Conservation (phyloP, 2,329 filamentous ascomycete species). For the Dactylellina sp. region DNA sequence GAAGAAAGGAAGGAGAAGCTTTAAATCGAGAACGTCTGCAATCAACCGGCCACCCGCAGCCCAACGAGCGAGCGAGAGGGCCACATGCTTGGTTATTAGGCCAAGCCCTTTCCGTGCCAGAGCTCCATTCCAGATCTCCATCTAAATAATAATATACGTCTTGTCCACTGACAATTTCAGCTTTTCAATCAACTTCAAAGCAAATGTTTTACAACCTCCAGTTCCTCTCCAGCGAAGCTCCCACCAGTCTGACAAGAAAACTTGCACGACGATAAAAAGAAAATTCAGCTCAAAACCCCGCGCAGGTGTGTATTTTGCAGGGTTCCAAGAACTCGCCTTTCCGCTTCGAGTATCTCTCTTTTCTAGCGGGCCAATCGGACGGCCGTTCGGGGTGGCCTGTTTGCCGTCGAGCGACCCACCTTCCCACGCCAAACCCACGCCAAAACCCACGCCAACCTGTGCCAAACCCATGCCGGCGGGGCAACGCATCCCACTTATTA, state of each 20-base stretch:
- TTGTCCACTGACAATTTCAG: neutral
- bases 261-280: slow-evolving; percentile 37
- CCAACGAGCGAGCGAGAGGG: slow-evolving; percentile 26
- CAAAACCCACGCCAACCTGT: too few relatives aligned
- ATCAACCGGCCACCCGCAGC: slow-evolving; percentile 2
- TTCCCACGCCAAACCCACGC: slow-evolving; percentile 29
- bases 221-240: neutral
- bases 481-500: slow-evolving; percentile 36
- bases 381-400: slow-evolving; percentile 19
- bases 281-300: slow-evolving; percentile 58
- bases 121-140: slow-evolving; percentile 1
- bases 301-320: slow-evolving; percentile 25
- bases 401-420: slow-evolving; percentile 33
- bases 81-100: slow-evolving; percentile 32
- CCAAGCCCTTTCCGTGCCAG: slow-evolving; percentile 19
- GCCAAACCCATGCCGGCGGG: slow-evolving; percentile 33
- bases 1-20: slow-evolving; percentile 10
- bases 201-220: neutral
- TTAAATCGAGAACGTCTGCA: slow-evolving; percentile 1
- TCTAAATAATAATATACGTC: neutral
- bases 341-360: slow-evolving; percentile 30
- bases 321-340: slow-evolving; percentile 18
- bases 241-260: neutral
- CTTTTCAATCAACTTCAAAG: too few relatives aligned
- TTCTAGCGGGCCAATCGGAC: slow-evolving; percentile 39